Base-by-base conservation (phyloP, 2,329 filamentous ascomycete genomes). In the Verticillium alfalfae region DNA sequence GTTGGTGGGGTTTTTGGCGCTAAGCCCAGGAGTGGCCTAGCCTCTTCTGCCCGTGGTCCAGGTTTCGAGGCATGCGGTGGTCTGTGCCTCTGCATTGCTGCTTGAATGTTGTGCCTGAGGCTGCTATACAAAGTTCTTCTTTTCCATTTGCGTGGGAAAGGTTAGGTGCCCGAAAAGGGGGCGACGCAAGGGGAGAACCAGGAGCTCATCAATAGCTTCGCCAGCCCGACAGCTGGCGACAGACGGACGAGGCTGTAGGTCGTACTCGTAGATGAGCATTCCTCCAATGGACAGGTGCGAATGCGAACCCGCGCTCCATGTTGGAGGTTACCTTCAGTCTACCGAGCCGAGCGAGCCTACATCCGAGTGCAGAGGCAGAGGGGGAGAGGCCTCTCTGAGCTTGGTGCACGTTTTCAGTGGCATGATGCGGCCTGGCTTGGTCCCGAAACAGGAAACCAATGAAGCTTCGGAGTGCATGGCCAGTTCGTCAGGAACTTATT, bases 1-100 rank as follows among this genome's bases (percentile, higher is more conserved):
- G 36, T 57, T 67, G 65, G 66, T 67, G 65, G 66, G 66, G 65
- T 65, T 66, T 59, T 60, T 4, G 31, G 26, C 37, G 61, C 66
- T 67, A 67, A 56, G 18, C 64, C n/a, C 2, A 2, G 36, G 56
- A 34, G 10, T 26, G 59, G 65, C 34, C 45, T 49, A 49, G 45
- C n/a, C 45, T 10, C 12, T 13, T 49, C 18, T 22, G n/a, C 45
- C 8, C 45, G 6, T 18, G 10, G n/a, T 49, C 45, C 45, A 49
- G 45, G 18, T 18, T 26, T 26, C 1, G 26, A 49, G 15, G 6
- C 39, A 7, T 6, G 39, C 3, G 12, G 15, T 41, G 13, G 39
- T 15, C 39, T 41, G 39, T 41, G 16, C 39, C 39, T 41, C 12
- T 41, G 39, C 13, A n/a, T 12, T 41, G 10, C 39, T 38, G 39